Evolutionary conservation across 1,284 basidiomycete species (phyloP).

Genomic region (Phellopilus nigrolimitatus): DNA sequence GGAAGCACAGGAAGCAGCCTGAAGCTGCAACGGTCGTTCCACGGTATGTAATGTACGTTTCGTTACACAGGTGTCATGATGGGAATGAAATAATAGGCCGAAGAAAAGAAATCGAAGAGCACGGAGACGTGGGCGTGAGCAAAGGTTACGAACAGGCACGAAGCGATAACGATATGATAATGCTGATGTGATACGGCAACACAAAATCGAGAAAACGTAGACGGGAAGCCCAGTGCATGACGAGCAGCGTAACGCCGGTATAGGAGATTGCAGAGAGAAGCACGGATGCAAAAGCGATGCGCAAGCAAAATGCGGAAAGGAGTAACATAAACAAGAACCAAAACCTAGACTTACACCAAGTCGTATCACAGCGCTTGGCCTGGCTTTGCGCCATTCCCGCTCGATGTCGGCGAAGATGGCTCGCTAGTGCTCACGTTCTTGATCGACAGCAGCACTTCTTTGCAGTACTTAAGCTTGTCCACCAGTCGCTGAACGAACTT

Average conservation of each 20-base stretch:
- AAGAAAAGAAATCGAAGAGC: not conserved
- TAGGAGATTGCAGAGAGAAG: no score
- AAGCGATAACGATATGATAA: not conserved
- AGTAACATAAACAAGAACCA: not conserved
- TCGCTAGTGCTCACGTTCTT: conserved; percentile 32
- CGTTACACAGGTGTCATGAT: not conserved
- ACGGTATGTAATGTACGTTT: not conserved
- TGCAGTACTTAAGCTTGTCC: conserved; percentile 79
- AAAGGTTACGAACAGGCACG: not conserved
- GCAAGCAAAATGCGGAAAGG: not conserved
- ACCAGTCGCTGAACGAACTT: conserved; percentile 62
- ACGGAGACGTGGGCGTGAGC: not conserved
- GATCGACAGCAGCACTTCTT: conserved; percentile 70
- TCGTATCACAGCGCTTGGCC: not conserved
- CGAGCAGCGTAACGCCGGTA: no score
- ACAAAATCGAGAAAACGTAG: no score
- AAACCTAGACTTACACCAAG: not conserved
- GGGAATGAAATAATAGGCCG: not conserved
- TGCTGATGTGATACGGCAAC: no score
- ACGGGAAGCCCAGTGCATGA: no score
- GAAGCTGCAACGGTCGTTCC: no score
- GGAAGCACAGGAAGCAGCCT: not conserved
- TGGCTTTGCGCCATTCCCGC: conserved; percentile 2
- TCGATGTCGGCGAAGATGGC: conserved; percentile 5
- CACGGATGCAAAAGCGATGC: no score